phyloP scores from a whole-genome alignment of 352 stramenopile genomes.

The Phytophthora melonis region DNA sequence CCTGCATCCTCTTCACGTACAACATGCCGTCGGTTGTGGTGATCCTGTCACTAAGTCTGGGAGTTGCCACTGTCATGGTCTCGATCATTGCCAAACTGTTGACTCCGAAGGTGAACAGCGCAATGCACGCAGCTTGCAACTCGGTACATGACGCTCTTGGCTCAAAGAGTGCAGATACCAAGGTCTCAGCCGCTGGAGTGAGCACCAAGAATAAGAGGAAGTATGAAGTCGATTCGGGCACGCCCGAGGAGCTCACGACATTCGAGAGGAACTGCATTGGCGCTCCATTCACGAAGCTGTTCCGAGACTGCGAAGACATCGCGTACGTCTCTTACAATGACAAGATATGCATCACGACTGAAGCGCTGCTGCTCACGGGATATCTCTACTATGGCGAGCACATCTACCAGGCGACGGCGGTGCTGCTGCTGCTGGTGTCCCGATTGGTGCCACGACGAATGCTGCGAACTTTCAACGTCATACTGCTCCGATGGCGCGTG shows the following conservation, averaged over 20 bases:
- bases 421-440: slow-evolving; percentile 21
- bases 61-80: background rate
- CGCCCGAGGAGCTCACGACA: slow-evolving; percentile 11
- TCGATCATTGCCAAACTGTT: slow-evolving; percentile 9
- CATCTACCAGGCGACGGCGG: slow-evolving; percentile 25
- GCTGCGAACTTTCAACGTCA: slow-evolving; percentile 32
- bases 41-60: slow-evolving; percentile 12
- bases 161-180: background rate
- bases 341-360: slow-evolving; percentile 12
- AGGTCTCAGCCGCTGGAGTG: background rate
- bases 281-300: slow-evolving; percentile 9
- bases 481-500: slow-evolving; percentile 28
- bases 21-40: slow-evolving; percentile 13
- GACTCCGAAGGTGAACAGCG: background rate
- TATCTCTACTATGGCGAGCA: slow-evolving; percentile 30
- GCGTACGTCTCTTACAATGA: slow-evolving; percentile 21
- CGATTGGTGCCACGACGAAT: slow-evolving; percentile 19
- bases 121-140: background rate
- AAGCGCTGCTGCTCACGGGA: slow-evolving; percentile 18
- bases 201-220: background rate
- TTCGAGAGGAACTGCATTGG: slow-evolving; percentile 29
- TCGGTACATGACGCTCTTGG: background rate
- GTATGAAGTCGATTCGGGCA: background rate
- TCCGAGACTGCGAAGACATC: slow-evolving; percentile 21
- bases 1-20: slow-evolving; percentile 30